A percentile compares a stretch with the other conserved stretches of the same genome.
These are phyloP conservation scores for Lobulomyces angularis DNA, from an alignment of 192 early-diverging fungal genomes.

Conservation along the genomic window DNA sequence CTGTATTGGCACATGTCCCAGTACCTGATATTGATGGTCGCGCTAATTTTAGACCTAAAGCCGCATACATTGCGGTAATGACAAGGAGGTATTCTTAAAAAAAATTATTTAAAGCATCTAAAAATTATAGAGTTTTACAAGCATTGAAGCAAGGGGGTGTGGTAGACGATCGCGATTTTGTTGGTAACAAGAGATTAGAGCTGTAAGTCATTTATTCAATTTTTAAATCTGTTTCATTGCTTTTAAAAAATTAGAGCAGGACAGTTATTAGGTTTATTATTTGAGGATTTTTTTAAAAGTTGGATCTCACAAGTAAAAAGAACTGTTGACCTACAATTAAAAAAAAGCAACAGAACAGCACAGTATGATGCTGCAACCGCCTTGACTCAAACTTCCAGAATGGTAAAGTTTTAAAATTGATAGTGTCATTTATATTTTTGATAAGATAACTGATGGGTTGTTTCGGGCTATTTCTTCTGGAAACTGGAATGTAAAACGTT, in stretches of 20 bases:
- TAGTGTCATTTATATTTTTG: slow-evolving; percentile 58
- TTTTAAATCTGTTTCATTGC: not conserved
- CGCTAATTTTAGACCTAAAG: slow-evolving; percentile 81
- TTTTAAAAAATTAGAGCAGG: slow-evolving; percentile 55
- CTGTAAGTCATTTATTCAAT: slow-evolving; percentile 41
- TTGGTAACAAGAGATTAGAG: slow-evolving; percentile 96
- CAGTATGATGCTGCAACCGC: slow-evolving; percentile 66
- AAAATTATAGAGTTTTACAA: slow-evolving; percentile 80
- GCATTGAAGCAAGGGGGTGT: slow-evolving; percentile 67
- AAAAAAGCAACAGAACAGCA: slow-evolving; percentile 71
- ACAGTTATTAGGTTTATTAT: slow-evolving; percentile 81
- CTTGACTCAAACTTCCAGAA: slow-evolving; percentile 32
- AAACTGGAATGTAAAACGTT: slow-evolving; percentile 97
- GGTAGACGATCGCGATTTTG: slow-evolving; percentile 93
- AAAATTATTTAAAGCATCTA: too few relatives aligned
- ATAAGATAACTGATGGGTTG: slow-evolving; percentile 82
- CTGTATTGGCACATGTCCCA: slow-evolving; percentile 81
- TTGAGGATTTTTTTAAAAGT: slow-evolving; percentile 96
- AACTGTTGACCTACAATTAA: slow-evolving; percentile 80
- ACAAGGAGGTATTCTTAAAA: too few relatives aligned
- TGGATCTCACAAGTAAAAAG: slow-evolving; percentile 80
- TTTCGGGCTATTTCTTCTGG: slow-evolving; percentile 89
- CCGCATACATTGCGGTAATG: slow-evolving; percentile 89
- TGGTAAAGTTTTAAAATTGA: too few relatives aligned
- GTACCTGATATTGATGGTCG: slow-evolving; percentile 43